A percentile compares a stretch with the other conserved stretches of the same genome.
phyloP scores from a whole-genome alignment of 352 stramenopile species.

The Phytophthora crassamura region DNA sequence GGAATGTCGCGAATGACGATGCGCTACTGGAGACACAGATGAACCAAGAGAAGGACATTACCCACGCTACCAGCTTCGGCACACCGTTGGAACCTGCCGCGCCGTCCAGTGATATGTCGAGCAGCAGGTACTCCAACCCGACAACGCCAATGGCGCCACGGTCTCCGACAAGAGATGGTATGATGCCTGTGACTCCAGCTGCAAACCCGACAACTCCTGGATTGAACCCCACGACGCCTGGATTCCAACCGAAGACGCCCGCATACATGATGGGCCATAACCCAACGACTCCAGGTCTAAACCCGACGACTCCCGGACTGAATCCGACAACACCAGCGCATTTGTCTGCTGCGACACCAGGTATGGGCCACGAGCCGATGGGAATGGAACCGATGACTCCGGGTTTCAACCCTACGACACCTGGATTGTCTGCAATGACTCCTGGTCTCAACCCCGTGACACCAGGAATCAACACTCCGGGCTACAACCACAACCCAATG shows the following conservation, averaged over 20 bases:
- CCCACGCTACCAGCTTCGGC: constrained; percentile 87
- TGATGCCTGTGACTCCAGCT: constrained; percentile 73
- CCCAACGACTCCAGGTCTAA: constrained; percentile 80
- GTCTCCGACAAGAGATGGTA: constrained; percentile 68
- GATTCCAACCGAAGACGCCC: constrained; percentile 76
- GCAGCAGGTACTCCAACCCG: constrained; percentile 59
- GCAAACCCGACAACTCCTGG: constrained; percentile 79
- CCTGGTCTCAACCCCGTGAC: constrained; percentile 84
- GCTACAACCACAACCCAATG: constrained; percentile 89
- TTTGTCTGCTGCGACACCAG: constrained; percentile 75
- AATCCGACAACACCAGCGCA: constrained; percentile 79
- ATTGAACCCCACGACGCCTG: constrained; percentile 84
- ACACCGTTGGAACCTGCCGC: constrained; percentile 81
- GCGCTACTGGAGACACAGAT: constrained; percentile 86
- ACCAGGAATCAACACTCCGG: constrained; percentile 81
- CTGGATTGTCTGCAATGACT: constrained; percentile 80
- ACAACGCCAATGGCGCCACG: constrained; percentile 63
- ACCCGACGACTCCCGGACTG: constrained; percentile 80
- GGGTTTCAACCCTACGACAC: constrained; percentile 88
- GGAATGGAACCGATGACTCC: constrained; percentile 90
- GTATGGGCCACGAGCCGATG: constrained; percentile 69
- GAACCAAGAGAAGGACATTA: constrained; percentile 92
- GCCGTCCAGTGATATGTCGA: constrained; percentile 66
- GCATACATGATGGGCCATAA: constrained; percentile 84
- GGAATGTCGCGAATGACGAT: constrained; percentile 90